These are phyloP conservation scores for Boletus sp. DNA, from an alignment of 768 basidiomycete genomes.

Conservation along the genomic window DNA sequence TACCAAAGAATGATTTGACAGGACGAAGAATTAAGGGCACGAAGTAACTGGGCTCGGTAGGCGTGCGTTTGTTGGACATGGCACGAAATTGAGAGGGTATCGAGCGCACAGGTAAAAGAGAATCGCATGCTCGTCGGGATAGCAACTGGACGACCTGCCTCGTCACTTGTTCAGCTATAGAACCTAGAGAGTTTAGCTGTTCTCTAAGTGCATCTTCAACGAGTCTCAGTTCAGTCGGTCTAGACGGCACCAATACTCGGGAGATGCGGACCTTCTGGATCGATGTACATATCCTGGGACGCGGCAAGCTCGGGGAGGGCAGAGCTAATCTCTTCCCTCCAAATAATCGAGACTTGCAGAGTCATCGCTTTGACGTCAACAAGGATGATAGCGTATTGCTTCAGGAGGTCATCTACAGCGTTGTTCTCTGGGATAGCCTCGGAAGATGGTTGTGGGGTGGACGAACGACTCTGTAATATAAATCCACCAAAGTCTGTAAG, in stretches of 20 bases:
- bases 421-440: constrained; percentile 54
- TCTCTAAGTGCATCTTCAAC: constrained; percentile 52
- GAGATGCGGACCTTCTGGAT: constrained; percentile 49
- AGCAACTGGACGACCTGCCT: constrained; percentile 68
- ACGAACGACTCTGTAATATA: constrained; percentile 40
- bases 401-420: constrained; percentile 63
- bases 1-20: constrained; percentile 67
- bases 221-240: not conserved
- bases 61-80: constrained; percentile 67
- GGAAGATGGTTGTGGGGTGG: constrained; percentile 47
- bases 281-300: constrained; percentile 30
- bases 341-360: constrained; percentile 51
- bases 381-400: constrained; percentile 63
- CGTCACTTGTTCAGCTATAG: constrained; percentile 56
- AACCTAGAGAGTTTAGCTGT: constrained; percentile 46
- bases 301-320: constrained; percentile 50
- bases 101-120: constrained; percentile 77
- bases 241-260: not conserved
- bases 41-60: constrained; percentile 84
- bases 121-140: constrained; percentile 78
- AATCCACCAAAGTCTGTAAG: constrained; percentile 8
- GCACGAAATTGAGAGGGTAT: constrained; percentile 91
- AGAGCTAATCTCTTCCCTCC: constrained; percentile 62
- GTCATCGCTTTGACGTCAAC: constrained; percentile 64
- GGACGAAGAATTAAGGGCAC: constrained; percentile 79